phyloP scores from a whole-genome alignment of 441 rosid species.

The Croton setiger region DNA sequence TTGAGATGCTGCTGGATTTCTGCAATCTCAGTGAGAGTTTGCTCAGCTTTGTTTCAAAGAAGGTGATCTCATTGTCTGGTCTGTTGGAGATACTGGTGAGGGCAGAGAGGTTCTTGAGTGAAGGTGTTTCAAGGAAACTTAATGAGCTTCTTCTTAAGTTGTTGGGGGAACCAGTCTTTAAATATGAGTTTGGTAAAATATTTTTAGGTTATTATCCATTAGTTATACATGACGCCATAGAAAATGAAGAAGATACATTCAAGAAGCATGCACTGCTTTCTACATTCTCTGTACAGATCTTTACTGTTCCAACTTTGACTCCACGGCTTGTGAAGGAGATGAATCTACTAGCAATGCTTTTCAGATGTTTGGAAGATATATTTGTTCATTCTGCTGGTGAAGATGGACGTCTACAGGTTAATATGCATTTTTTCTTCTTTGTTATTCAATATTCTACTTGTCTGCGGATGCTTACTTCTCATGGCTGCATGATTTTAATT shows the following conservation, averaged over 20 bases:
- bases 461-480: background rate
- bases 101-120: constrained; percentile 72
- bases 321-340: constrained; percentile 90
- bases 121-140: constrained; percentile 52
- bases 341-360: constrained; percentile 65
- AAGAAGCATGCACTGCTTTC: constrained; percentile 60
- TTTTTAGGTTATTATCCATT: constrained; percentile 79
- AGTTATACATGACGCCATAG: constrained; percentile 60
- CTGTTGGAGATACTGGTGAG: constrained; percentile 71
- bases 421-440: constrained; percentile 8
- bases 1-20: constrained; percentile 85
- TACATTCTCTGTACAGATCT: constrained; percentile 89
- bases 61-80: constrained; percentile 52
- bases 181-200: constrained; percentile 85
- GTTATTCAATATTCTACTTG: background rate
- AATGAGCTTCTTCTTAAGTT: constrained; percentile 84
- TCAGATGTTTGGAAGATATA: constrained; percentile 74
- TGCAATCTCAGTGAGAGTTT: constrained; percentile 85
- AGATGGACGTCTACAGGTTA: constrained; percentile 82
- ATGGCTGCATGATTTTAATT: background rate
- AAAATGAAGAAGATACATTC: constrained; percentile 43
- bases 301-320: constrained; percentile 90
- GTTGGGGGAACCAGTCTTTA: constrained; percentile 87
- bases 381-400: constrained; percentile 67
- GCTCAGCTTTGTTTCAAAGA: constrained; percentile 83